A percentile compares a stretch with the other conserved stretches of the same genome.
phyloP scores from a whole-genome alignment of 441 rosid genomes.

The Biscutella laevigata region DNA sequence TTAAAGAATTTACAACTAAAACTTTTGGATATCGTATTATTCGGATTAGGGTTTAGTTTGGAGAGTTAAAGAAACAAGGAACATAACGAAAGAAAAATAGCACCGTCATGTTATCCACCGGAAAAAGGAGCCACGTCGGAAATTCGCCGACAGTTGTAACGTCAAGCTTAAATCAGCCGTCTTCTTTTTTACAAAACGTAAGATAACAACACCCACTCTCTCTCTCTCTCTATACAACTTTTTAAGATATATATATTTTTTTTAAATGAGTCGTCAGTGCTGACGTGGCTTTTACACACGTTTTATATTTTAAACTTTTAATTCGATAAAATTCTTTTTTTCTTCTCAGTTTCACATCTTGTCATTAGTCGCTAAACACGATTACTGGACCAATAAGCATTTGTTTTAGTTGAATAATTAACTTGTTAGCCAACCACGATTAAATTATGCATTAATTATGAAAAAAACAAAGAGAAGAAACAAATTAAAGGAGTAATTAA shows the following conservation, averaged over 20 bases:
- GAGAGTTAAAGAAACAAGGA: too few relatives aligned
- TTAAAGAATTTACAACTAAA: too few relatives aligned
- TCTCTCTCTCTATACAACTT: too few relatives aligned
- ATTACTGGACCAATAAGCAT: background rate
- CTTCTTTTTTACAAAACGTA: conserved; percentile 11
- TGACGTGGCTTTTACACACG: conserved; percentile 24
- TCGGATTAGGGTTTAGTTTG: too few relatives aligned
- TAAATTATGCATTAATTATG: background rate
- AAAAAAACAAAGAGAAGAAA: conserved; percentile 3
- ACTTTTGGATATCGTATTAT: too few relatives aligned
- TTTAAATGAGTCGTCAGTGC: conserved; percentile 14
- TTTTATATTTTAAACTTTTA: background rate
- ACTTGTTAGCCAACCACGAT: background rate
- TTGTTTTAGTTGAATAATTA: background rate
- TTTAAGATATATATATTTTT: too few relatives aligned
- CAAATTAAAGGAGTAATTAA: conserved; percentile 21
- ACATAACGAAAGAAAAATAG: background rate
- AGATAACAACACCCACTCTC: background rate
- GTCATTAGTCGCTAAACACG: too few relatives aligned
- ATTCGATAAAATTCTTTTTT: background rate
- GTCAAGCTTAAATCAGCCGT: conserved; percentile 21
- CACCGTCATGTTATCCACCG: conserved; percentile 20
- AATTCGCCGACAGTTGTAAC: conserved; percentile 27
- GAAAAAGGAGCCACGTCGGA: conserved; percentile 15
- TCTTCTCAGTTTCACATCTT: conserved; percentile 4